Conservation (phyloP, 1,284 basidiomycete species). For the Ustilago sp. region DNA sequence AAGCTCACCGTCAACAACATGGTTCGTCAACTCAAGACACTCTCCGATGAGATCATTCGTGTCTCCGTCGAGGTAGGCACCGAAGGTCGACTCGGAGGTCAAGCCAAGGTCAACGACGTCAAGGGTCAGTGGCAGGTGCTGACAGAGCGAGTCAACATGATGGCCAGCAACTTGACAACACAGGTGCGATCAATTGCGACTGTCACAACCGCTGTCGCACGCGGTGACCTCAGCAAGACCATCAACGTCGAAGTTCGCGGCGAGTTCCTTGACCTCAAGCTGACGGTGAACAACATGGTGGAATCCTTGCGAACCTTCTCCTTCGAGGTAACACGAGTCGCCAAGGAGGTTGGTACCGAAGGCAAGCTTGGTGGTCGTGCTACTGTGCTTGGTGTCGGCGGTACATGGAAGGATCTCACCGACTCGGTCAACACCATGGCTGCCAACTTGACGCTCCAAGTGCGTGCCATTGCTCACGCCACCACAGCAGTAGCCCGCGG, state of each 20-base stretch:
- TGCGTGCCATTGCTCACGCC: slow-evolving; percentile 91
- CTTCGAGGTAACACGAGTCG: slow-evolving; percentile 69
- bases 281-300: slow-evolving; percentile 70
- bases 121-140: slow-evolving; percentile 71
- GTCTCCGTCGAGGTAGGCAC: slow-evolving; percentile 88
- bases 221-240: slow-evolving; percentile 68
- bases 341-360: slow-evolving; percentile 70
- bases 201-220: slow-evolving; percentile 67
- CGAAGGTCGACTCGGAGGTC: slow-evolving; percentile 86
- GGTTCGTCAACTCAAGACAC: slow-evolving; percentile 66
- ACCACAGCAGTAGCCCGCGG: slow-evolving; percentile 96
- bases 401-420: slow-evolving; percentile 78
- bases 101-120: slow-evolving; percentile 78
- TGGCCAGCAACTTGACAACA: slow-evolving; percentile 81
- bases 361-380: slow-evolving; percentile 69
- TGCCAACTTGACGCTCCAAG: slow-evolving; percentile 84
- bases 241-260: slow-evolving; percentile 69
- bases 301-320: slow-evolving; percentile 70
- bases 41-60: slow-evolving; percentile 73
- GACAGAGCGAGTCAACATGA: slow-evolving; percentile 70
- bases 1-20: slow-evolving; percentile 73
- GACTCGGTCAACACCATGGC: slow-evolving; percentile 79
- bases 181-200: slow-evolving; percentile 78
- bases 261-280: slow-evolving; percentile 68
- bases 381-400: slow-evolving; percentile 69